Percentiles rank a stretch among this genome's conserved stretches.
Evolutionary conservation across 768 basidiomycete genomes (phyloP).

Genomic region (Leucocoprinus sp.): DNA sequence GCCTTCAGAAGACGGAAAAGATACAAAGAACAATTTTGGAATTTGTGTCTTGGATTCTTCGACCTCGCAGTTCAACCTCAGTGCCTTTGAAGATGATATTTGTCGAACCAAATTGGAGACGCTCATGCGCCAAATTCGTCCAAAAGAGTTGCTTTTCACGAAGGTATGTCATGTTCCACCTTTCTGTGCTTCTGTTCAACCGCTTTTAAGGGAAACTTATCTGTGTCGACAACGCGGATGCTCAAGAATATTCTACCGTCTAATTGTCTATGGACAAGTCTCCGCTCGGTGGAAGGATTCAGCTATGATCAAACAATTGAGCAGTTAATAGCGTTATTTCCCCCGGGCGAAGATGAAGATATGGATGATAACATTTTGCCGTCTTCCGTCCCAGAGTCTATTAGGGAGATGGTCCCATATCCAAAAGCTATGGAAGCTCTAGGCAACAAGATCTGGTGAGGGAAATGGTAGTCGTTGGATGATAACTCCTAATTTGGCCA

Average conservation of each 20-base stretch:
- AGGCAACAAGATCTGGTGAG: conserved; percentile 86
- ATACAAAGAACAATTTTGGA: conserved; percentile 59
- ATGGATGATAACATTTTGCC: conserved; percentile 34
- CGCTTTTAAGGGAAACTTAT: conserved; percentile 70
- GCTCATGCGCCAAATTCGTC: conserved; percentile 80
- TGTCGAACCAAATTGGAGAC: conserved; percentile 93
- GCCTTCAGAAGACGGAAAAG: conserved; percentile 31
- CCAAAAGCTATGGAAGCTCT: conserved; percentile 72
- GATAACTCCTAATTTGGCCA: conserved; percentile 24
- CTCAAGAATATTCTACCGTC: conserved; percentile 75
- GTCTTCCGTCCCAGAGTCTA: conserved; percentile 54
- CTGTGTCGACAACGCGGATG: conserved; percentile 73
- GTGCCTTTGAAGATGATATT: conserved; percentile 84
- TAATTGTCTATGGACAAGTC: conserved; percentile 81
- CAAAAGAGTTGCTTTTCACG: conserved; percentile 84
- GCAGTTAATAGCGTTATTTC: conserved; percentile 63
- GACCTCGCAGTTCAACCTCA: conserved; percentile 91
- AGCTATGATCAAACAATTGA: conserved; percentile 61
- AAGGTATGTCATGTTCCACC: conserved; percentile 44
- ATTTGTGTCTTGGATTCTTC: conserved; percentile 90
- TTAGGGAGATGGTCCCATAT: conserved; percentile 62
- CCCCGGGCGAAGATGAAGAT: conserved; percentile 33
- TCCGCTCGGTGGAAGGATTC: conserved; percentile 79
- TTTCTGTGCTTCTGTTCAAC: neutral
- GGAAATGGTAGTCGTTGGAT: conserved; percentile 2